phyloP scores from a whole-genome alignment of 805 yeast species.

The Starmera pachycereana region DNA sequence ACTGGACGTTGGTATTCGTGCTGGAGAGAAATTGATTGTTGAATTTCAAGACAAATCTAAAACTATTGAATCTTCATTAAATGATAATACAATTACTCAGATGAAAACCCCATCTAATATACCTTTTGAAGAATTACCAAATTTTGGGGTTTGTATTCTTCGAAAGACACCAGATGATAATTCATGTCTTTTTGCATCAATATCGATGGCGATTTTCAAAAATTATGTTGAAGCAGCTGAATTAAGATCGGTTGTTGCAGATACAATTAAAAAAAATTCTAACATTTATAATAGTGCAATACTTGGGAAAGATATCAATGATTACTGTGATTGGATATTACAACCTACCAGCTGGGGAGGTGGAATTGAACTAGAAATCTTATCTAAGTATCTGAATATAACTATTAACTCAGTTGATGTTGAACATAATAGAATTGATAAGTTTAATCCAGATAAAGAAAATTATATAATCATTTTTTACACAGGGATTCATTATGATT shows the following conservation, averaged over 20 bases:
- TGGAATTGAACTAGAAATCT: conserved; percentile 61
- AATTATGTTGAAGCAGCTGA: conserved; percentile 34
- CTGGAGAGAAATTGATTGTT: conserved; percentile 50
- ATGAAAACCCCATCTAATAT: conserved; percentile 4
- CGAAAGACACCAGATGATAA: conserved; percentile 67
- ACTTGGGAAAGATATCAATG: conserved; percentile 37
- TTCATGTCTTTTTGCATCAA: conserved; percentile 64
- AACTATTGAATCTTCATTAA: not conserved
- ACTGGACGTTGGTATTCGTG: conserved; percentile 34
- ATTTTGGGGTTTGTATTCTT: conserved; percentile 30
- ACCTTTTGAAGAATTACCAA: conserved; percentile 3
- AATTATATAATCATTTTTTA: conserved; percentile 47
- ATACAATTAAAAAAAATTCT: conserved; percentile 31
- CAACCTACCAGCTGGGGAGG: conserved; percentile 71
- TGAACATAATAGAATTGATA: conserved; percentile 46
- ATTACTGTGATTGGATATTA: conserved; percentile 53
- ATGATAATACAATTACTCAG: not conserved
- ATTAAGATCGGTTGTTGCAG: conserved; percentile 42
- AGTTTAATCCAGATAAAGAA: conserved; percentile 30
- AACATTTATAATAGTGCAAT: conserved; percentile 43
- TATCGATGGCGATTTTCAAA: conserved; percentile 40
- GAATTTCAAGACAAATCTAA: conserved; percentile 8
- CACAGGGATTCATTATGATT: conserved; percentile 68
- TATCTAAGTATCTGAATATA: conserved; percentile 40
- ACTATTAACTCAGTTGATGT: conserved; percentile 55